These are phyloP conservation scores for Fomes fomentarius DNA, from an alignment of 1,284 basidiomycete species.

Conservation along the genomic window DNA sequence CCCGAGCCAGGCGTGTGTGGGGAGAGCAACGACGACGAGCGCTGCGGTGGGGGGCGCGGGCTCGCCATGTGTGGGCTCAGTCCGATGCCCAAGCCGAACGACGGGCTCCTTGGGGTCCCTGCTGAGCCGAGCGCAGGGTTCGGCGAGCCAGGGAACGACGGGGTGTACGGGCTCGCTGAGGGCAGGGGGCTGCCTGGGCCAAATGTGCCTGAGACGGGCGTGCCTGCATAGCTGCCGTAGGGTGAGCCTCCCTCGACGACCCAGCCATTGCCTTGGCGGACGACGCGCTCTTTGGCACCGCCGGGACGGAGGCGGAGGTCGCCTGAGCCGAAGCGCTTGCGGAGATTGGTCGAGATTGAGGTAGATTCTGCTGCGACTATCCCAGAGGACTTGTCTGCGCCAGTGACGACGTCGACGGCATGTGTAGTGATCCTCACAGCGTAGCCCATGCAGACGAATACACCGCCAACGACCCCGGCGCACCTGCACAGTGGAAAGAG, in stretches of 20 bases:
- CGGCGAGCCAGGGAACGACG: slow-evolving; percentile 27
- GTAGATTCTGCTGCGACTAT: slow-evolving; percentile 67
- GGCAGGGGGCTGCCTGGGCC: slow-evolving; percentile 32
- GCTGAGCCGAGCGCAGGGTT: slow-evolving; percentile 30
- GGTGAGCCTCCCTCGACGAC: slow-evolving; percentile 45
- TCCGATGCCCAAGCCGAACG: slow-evolving; percentile 37
- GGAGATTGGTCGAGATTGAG: slow-evolving; percentile 47
- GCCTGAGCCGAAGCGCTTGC: slow-evolving; percentile 50
- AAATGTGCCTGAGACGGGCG: slow-evolving; percentile 40
- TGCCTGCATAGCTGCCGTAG: slow-evolving; percentile 42
- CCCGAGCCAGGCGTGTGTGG: slow-evolving; percentile 14
- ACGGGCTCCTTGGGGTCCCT: slow-evolving; percentile 21
- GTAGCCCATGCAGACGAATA: slow-evolving; percentile 81
- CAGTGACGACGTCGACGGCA: slow-evolving; percentile 69
- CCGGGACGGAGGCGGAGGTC: slow-evolving; percentile 46
- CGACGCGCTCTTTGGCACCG: slow-evolving; percentile 28
- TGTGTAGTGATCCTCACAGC: slow-evolving; percentile 70
- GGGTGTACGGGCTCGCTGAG: slow-evolving; percentile 28
- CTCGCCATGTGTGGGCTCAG: slow-evolving; percentile 33
- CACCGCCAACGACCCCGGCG: slow-evolving; percentile 80
- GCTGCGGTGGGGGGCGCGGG: slow-evolving; percentile 12
- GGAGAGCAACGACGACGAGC: slow-evolving; percentile 12
- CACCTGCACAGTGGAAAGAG: slow-evolving; percentile 41
- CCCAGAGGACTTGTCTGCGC: slow-evolving; percentile 56
- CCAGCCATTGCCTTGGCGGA: slow-evolving; percentile 48